phyloP scores from a whole-genome alignment of 2,329 filamentous ascomycete species.

The Cladosporium sp. region DNA sequence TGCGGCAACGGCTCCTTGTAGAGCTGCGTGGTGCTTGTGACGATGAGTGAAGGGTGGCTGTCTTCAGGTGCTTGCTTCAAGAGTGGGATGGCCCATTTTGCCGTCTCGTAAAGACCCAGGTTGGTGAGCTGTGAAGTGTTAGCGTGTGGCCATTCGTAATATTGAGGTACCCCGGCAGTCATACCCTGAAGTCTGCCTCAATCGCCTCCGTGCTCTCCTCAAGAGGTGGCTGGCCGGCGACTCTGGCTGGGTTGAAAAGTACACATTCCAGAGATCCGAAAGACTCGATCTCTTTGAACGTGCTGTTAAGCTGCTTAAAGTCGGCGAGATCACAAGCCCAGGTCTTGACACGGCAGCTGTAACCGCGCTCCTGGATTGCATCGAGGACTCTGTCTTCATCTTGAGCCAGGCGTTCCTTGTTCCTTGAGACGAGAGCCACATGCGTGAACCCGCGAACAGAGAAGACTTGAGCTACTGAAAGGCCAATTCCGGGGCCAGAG shows the following conservation, averaged over 20 bases:
- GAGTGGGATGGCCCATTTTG: constrained; percentile 45
- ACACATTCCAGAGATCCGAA: constrained; percentile 44
- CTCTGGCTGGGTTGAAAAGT: constrained; percentile 51
- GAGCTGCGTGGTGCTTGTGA: constrained; percentile 45
- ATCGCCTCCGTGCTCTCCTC: constrained; percentile 43
- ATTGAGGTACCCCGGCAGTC: not conserved
- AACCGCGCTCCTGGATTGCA: constrained; percentile 29
- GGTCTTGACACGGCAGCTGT: constrained; percentile 39
- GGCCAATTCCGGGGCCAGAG: constrained; percentile 48
- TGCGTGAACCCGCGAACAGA: constrained; percentile 43
- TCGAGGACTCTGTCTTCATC: constrained; percentile 28
- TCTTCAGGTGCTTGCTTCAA: constrained; percentile 32
- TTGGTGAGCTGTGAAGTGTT: constrained; percentile 40
- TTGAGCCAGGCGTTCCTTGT: constrained; percentile 36
- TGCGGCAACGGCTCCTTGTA: constrained; percentile 45
- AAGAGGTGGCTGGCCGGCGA: constrained; percentile 41
- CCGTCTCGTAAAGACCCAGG: constrained; percentile 45
- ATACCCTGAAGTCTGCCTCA: constrained; percentile 48
- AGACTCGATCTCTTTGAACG: constrained; percentile 41
- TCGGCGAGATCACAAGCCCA: constrained; percentile 45
- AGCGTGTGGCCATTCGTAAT: not conserved
- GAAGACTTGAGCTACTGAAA: constrained; percentile 39
- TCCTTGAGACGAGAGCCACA: constrained; percentile 47
- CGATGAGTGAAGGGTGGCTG: constrained; percentile 44
- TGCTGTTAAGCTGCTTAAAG: constrained; percentile 33